These are phyloP conservation scores for Calonectria naviculata DNA, from an alignment of 2,329 filamentous ascomycete species.

Conservation along the genomic window DNA sequence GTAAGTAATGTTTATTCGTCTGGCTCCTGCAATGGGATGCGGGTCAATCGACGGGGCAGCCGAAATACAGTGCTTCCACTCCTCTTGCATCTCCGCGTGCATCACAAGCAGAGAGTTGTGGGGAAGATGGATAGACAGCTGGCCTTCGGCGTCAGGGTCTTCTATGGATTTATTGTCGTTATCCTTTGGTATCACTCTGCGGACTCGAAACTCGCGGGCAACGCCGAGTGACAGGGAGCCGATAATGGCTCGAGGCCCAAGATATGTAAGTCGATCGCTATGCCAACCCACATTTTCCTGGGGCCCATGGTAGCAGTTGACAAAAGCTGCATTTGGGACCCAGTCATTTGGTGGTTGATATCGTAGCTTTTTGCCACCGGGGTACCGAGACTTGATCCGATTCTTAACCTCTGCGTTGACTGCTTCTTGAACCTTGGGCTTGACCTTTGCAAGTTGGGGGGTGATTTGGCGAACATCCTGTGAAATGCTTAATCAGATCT, in stretches of 20 bases:
- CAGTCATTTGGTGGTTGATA: constrained; percentile 81
- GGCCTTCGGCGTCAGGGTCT: constrained; percentile 76
- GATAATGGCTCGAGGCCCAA: constrained; percentile 89
- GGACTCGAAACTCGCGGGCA: constrained; percentile 90
- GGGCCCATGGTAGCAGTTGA: constrained; percentile 91
- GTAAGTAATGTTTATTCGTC: constrained; percentile 94
- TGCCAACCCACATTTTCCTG: constrained; percentile 91
- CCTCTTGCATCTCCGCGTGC: constrained; percentile 98
- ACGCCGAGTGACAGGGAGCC: constrained; percentile 92
- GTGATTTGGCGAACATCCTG: constrained; percentile 82
- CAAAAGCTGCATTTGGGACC: constrained; percentile 90
- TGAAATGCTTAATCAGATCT: background rate
- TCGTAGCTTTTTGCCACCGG: constrained; percentile 76
- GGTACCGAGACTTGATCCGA: constrained; percentile 77
- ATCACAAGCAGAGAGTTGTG: constrained; percentile 95
- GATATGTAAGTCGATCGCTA: constrained; percentile 90
- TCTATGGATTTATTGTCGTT: constrained; percentile 51
- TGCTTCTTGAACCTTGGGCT: constrained; percentile 74
- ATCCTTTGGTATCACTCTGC: constrained; percentile 76
- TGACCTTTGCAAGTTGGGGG: constrained; percentile 77
- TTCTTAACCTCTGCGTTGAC: constrained; percentile 83
- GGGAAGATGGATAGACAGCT: constrained; percentile 92
- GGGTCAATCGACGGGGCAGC: constrained; percentile 82
- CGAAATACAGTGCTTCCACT: constrained; percentile 91
- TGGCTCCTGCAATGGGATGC: constrained; percentile 83